These are phyloP conservation scores for Zea luxurians DNA, from an alignment of 176 grass and related monocot species.

Conservation along the genomic window DNA sequence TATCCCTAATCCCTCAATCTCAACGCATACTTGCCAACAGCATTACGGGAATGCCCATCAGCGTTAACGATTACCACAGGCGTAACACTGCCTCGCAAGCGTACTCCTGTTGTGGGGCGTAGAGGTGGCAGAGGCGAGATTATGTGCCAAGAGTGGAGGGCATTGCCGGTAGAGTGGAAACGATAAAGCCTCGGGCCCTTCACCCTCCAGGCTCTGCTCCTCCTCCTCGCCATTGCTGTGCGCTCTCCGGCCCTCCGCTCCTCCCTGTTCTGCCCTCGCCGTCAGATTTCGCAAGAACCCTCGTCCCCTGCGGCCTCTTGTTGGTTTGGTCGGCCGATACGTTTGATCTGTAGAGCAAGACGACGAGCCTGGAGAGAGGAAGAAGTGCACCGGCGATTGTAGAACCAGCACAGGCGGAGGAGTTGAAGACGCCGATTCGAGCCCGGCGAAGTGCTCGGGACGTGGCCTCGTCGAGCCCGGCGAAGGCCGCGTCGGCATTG, in stretches of 20 bases:
- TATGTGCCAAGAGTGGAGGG: conserved; percentile 10
- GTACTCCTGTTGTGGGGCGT: not conserved
- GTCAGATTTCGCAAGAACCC: conserved; percentile 36
- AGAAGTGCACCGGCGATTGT: not conserved
- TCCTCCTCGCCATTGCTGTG: conserved; percentile 45
- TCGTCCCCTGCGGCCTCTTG: conserved; percentile 34
- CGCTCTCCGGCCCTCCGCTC: conserved; percentile 27
- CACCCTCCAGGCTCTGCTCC: conserved; percentile 5
- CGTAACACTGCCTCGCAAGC: not conserved
- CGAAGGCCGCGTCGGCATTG: conserved; percentile 51
- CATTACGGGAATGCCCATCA: not conserved
- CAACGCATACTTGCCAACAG: too few species aligned
- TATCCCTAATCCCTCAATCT: not conserved
- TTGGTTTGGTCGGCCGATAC: conserved; percentile 12
- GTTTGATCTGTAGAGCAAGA: conserved; percentile 43
- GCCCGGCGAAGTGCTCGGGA: conserved; percentile 42
- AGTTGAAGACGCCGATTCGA: conserved; percentile 41
- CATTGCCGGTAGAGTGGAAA: conserved; percentile 32
- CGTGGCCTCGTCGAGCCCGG: conserved; percentile 45
- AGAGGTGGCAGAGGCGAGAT: conserved; percentile 31
- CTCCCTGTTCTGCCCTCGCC: conserved; percentile 7
- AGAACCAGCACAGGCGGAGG: not conserved
- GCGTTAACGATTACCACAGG: not conserved
- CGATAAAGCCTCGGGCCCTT: conserved; percentile 45
- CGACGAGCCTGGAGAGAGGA: not conserved